These are phyloP conservation scores for Raphanus raphanistrum DNA, from an alignment of 345 rosid genomes.

Conservation along the genomic window DNA sequence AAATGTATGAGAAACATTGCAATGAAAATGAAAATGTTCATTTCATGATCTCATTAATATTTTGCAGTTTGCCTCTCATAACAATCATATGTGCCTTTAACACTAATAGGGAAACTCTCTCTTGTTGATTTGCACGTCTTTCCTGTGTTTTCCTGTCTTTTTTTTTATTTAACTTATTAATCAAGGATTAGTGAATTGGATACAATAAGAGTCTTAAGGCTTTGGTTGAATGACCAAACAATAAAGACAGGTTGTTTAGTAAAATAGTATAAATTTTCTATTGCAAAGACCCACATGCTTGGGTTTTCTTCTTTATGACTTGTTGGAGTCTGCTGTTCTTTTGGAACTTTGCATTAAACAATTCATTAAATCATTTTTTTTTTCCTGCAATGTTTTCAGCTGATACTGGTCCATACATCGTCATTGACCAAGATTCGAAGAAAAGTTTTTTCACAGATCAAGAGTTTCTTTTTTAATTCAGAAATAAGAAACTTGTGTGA, in stretches of 20 bases:
- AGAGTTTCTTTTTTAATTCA: constrained; percentile 11
- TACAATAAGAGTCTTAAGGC: background rate
- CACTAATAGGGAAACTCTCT: constrained; percentile 16
- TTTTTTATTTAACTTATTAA: constrained; percentile 2
- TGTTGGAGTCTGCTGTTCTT: constrained; percentile 48
- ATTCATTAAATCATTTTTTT: constrained; percentile 45
- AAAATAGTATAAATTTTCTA: constrained; percentile 47
- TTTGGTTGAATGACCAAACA: constrained; percentile 41
- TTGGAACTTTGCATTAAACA: constrained; percentile 42
- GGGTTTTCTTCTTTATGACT: constrained; percentile 41
- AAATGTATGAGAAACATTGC: background rate
- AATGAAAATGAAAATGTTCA: background rate
- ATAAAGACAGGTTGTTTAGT: constrained; percentile 50
- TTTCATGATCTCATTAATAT: background rate
- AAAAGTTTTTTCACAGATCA: constrained; percentile 39
- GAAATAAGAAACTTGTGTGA: constrained; percentile 23
- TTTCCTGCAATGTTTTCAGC: constrained; percentile 54
- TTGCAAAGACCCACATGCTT: constrained; percentile 65
- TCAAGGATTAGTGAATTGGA: constrained; percentile 4
- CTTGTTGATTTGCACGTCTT: constrained; percentile 18
- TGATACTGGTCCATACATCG: constrained; percentile 38
- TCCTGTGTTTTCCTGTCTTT: constrained; percentile 4
- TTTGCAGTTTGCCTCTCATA: background rate
- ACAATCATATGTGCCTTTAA: constrained; percentile 12
- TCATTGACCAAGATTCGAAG: constrained; percentile 56